Evolutionary conservation across 1,284 basidiomycete genomes (phyloP).

Genomic region (Irpex rosettiformis): DNA sequence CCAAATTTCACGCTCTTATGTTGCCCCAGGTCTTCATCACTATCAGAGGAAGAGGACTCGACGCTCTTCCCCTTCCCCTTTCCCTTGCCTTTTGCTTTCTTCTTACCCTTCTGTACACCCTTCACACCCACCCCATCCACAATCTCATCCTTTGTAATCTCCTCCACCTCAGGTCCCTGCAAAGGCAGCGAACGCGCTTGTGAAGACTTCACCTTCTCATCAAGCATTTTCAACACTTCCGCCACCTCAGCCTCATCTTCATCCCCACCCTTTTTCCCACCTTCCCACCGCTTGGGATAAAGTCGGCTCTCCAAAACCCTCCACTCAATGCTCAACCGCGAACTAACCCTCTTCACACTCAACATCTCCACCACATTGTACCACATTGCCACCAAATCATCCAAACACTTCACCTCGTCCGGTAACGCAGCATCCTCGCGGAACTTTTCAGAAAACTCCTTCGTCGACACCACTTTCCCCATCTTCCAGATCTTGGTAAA

Average conservation of each 20-base stretch:
- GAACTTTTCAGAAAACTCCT: constrained; percentile 55
- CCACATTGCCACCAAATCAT: constrained; percentile 32
- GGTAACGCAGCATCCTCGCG: constrained; percentile 43
- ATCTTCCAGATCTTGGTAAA: constrained; percentile 55
- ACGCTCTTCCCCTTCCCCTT: constrained; percentile 7
- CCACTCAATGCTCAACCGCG: constrained; percentile 47
- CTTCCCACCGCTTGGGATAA: background rate
- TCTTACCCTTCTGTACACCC: background rate
- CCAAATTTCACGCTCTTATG: constrained; percentile 53
- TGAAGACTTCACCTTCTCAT: too few relatives aligned
- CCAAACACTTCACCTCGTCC: constrained; percentile 23
- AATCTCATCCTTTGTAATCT: background rate
- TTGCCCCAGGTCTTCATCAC: background rate
- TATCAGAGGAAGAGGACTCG: too few relatives aligned
- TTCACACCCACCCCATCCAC: background rate
- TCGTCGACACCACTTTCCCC: constrained; percentile 42
- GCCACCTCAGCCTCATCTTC: too few relatives aligned
- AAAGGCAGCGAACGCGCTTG: too few relatives aligned
- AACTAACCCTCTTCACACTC: constrained; percentile 36
- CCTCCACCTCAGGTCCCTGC: background rate
- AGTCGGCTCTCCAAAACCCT: constrained; percentile 28
- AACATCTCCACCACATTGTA: constrained; percentile 28
- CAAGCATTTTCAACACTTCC: too few relatives aligned
- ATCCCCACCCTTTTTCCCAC: constrained; percentile 14
- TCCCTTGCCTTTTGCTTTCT: constrained; percentile 17